These are phyloP conservation scores for Blastomyces silverae DNA, from an alignment of 2,329 filamentous ascomycete species.

Conservation along the genomic window DNA sequence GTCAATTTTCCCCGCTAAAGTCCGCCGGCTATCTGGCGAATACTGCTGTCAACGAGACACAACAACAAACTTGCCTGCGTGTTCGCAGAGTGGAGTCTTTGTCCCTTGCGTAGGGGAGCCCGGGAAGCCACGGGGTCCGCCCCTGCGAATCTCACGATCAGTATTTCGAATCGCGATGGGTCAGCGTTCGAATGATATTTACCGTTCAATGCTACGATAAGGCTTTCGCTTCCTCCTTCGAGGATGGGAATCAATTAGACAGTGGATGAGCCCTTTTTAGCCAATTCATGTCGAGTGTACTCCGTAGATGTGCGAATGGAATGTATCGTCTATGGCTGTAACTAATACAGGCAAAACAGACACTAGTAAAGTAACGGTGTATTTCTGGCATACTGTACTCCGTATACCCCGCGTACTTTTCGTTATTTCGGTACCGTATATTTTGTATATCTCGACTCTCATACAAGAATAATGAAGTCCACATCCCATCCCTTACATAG, in stretches of 20 bases:
- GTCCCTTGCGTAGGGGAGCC: not conserved
- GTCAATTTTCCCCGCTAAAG: not conserved
- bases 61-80: not conserved
- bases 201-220: not conserved
- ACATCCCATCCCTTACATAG: not conserved
- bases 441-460: too few species aligned
- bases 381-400: not conserved
- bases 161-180: not conserved
- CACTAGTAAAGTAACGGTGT: not conserved
- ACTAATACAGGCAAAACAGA: constrained; percentile 2
- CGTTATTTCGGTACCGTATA: not conserved
- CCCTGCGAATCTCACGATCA: not conserved
- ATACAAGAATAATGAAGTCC: not conserved
- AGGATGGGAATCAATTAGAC: not conserved
- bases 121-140: not conserved
- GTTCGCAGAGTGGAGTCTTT: not conserved
- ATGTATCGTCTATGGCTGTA: not conserved
- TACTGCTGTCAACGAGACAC: not conserved
- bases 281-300: not conserved
- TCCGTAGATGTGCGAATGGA: not conserved
- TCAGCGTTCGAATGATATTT: not conserved
- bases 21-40: not conserved
- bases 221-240: not conserved
- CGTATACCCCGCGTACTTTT: not conserved
- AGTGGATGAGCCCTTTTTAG: not conserved